Conservation (phyloP, 495 filamentous ascomycete genomes). For the Penicillium fimorum region DNA sequence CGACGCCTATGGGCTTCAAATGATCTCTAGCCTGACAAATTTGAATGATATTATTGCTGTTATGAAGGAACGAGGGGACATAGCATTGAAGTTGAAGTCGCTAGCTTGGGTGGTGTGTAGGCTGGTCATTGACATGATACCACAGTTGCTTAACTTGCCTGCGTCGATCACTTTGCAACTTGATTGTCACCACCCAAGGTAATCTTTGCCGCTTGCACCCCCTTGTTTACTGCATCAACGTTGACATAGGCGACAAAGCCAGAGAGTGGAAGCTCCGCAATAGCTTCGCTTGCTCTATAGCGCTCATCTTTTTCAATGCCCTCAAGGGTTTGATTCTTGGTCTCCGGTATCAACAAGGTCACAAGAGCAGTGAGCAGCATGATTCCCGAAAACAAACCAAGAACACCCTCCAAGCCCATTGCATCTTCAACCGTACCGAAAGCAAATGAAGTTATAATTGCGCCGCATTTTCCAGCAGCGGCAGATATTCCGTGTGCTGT, state of each 20-base stretch:
- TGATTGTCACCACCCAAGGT: too few species aligned
- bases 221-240: neutral
- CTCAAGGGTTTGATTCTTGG: conserved; percentile 25
- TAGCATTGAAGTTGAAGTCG: too few species aligned
- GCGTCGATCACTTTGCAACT: too few species aligned
- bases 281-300: neutral
- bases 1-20: too few species aligned
- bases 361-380: conserved; percentile 26
- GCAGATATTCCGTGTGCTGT: conserved; percentile 29
- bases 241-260: neutral
- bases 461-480: conserved; percentile 27
- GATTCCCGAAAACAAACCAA: conserved; percentile 31
- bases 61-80: too few species aligned
- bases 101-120: too few species aligned
- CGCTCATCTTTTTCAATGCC: conserved; percentile 28
- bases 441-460: conserved; percentile 27
- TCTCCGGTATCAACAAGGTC: conserved; percentile 28
- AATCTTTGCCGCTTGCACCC: too few species aligned
- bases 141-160: too few species aligned
- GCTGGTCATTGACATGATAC: too few species aligned
- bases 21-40: too few species aligned
- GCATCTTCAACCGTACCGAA: conserved; percentile 27
- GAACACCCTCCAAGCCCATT: conserved; percentile 26
- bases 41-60: too few species aligned
- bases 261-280: neutral